These are phyloP conservation scores for Codiaeum variegatum DNA, from an alignment of 441 rosid species.

Conservation along the genomic window DNA sequence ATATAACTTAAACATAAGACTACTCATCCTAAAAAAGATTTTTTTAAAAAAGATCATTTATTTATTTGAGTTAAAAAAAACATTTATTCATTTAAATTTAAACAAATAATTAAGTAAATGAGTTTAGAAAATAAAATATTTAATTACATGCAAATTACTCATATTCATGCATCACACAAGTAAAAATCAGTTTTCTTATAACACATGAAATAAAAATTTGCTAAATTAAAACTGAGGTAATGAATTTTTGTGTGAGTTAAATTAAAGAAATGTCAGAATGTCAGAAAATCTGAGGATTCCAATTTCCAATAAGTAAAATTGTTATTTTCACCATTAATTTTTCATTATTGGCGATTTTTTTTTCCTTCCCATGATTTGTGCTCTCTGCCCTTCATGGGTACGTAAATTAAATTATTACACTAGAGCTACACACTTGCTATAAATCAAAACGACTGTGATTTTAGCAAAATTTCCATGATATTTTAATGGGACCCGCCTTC, in stretches of 20 bases:
- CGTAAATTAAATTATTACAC: slow-evolving; percentile 1
- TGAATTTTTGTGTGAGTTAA: not conserved
- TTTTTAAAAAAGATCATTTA: too few species aligned
- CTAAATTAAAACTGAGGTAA: not conserved
- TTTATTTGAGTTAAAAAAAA: too few species aligned
- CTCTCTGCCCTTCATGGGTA: not conserved
- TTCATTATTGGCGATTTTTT: not conserved
- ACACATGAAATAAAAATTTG: not conserved
- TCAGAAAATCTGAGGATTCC: slow-evolving; percentile 7
- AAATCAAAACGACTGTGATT: not conserved
- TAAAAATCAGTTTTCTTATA: not conserved
- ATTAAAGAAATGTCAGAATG: not conserved
- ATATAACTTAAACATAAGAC: too few species aligned
- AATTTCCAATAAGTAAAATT: not conserved
- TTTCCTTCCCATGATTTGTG: not conserved
- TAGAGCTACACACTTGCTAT: not conserved
- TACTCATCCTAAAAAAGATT: too few species aligned
- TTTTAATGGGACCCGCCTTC: not conserved
- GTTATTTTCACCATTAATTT: not conserved
- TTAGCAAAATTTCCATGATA: not conserved
- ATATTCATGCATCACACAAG: too few species aligned
- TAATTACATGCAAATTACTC: too few species aligned
- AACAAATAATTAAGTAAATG: too few species aligned
- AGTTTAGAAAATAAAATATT: too few species aligned
- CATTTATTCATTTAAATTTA: too few species aligned